Evolutionary conservation across 1,284 basidiomycete genomes (phyloP).

Genomic region (Jaminaea rosea): DNA sequence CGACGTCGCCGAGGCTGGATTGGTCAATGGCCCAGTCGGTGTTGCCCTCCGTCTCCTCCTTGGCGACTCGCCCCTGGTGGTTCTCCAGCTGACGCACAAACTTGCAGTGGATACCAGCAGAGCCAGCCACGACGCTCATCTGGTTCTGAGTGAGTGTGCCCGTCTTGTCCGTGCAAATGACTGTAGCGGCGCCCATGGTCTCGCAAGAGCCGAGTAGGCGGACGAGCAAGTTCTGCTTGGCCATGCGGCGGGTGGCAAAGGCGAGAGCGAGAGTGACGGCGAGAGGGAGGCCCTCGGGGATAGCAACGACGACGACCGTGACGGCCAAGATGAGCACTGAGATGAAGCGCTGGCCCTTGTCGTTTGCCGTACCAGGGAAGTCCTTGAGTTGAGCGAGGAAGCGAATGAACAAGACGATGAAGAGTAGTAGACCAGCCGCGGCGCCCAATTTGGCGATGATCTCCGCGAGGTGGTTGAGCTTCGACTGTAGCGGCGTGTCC

Average conservation of each 20-base stretch:
- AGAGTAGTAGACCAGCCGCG: constrained; percentile 71
- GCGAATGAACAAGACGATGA: constrained; percentile 77
- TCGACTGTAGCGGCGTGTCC: constrained; percentile 83
- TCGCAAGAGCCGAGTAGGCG: constrained; percentile 92
- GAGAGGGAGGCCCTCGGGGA: constrained; percentile 90
- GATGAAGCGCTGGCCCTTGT: constrained; percentile 85
- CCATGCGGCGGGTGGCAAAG: constrained; percentile 96
- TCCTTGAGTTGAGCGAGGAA: constrained; percentile 75
- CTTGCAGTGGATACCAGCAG: constrained; percentile 83
- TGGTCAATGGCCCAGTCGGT: constrained; percentile 81
- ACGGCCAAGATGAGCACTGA: constrained; percentile 90
- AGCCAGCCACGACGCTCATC: constrained; percentile 93
- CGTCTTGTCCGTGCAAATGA: constrained; percentile 93
- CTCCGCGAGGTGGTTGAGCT: constrained; percentile 84
- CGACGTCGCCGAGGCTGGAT: constrained; percentile 50
- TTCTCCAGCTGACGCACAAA: constrained; percentile 73
- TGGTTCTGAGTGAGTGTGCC: constrained; percentile 73
- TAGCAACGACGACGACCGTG: constrained; percentile 89
- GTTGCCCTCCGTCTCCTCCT: constrained; percentile 49
- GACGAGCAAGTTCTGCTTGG: constrained; percentile 83
- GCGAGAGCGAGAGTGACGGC: constrained; percentile 93
- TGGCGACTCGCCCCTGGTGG: constrained; percentile 67
- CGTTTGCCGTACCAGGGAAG: constrained; percentile 55
- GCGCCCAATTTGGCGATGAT: constrained; percentile 85
- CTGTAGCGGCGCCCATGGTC: constrained; percentile 95